A percentile compares a stretch with the other conserved stretches of the same genome.
Conservation (phyloP, 169 alveolate genomes). For the Eimeria acervulina region DNA sequence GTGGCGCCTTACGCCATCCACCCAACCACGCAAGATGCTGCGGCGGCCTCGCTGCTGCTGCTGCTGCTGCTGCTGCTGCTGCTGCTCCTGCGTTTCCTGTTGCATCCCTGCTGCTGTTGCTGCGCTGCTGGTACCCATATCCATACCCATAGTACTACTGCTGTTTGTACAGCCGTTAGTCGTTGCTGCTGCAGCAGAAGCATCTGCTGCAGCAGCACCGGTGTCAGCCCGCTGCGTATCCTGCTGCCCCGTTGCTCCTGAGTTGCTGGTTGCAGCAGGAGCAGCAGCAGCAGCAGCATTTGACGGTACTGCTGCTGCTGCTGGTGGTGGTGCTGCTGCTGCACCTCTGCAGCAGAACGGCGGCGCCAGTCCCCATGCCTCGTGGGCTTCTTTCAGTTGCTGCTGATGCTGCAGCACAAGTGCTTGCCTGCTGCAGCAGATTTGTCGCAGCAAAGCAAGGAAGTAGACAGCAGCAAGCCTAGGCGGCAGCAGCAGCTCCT, state of each 20-base stretch:
- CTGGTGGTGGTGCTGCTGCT: constrained; percentile 42
- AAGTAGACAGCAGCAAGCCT: constrained; percentile 25
- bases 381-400: neutral
- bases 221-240: neutral
- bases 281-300: neutral
- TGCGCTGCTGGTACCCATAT: neutral
- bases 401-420: constrained; percentile 40
- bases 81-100: constrained; percentile 24
- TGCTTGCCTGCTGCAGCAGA: neutral
- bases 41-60: neutral
- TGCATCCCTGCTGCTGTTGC: constrained; percentile 7
- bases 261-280: neutral
- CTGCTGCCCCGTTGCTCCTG: constrained; percentile 34
- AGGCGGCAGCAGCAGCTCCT: constrained; percentile 48
- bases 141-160: neutral
- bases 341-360: constrained; percentile 43
- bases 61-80: constrained; percentile 3
- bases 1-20: neutral
- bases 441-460: constrained; percentile 10
- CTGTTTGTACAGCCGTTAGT: constrained; percentile 8
- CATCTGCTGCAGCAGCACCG: neutral
- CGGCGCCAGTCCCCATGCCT: constrained; percentile 58
- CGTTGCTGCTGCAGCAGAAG: constrained; percentile 20
- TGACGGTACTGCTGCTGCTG: neutral
- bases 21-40: neutral